Evolutionary conservation across 75 land plant genomes (phyloP).

Genomic region (Selaginella tamariscina): DNA sequence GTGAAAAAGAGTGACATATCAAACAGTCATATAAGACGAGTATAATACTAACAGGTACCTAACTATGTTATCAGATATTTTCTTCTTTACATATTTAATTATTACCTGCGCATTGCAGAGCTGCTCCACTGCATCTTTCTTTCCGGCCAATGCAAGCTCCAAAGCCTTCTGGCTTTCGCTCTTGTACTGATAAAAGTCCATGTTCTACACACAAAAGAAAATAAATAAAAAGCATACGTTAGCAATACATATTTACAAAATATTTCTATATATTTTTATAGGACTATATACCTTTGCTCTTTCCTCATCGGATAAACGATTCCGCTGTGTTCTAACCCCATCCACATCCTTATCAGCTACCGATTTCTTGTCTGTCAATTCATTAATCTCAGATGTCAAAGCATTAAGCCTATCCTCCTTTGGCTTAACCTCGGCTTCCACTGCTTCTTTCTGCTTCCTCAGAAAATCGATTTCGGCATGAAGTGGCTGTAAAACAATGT

Average conservation of each 20-base stretch:
- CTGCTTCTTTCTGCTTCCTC: too few species aligned
- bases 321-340: conserved; percentile 24
- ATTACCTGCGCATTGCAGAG: conserved; percentile 28
- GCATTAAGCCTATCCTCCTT: conserved; percentile 28
- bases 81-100: too few species aligned
- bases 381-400: conserved; percentile 4
- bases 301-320: conserved; percentile 30
- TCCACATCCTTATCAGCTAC: conserved; percentile 9
- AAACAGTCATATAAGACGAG: not conserved
- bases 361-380: not conserved
- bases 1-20: not conserved
- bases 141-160: conserved; percentile 14
- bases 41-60: not conserved
- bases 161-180: conserved; percentile 21
- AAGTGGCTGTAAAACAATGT: too few species aligned
- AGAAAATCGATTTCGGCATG: too few species aligned
- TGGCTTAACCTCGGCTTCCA: too few species aligned
- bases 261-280: not conserved
- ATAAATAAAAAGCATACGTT: not conserved
- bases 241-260: conserved; percentile 30
- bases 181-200: conserved; percentile 35
- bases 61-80: not conserved
- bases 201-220: conserved; percentile 33
- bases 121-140: conserved; percentile 15
- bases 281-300: conserved; percentile 38